Conservation (phyloP, 225 moss, liverwort and hornwort genomes). For the Climacium dendroides region DNA sequence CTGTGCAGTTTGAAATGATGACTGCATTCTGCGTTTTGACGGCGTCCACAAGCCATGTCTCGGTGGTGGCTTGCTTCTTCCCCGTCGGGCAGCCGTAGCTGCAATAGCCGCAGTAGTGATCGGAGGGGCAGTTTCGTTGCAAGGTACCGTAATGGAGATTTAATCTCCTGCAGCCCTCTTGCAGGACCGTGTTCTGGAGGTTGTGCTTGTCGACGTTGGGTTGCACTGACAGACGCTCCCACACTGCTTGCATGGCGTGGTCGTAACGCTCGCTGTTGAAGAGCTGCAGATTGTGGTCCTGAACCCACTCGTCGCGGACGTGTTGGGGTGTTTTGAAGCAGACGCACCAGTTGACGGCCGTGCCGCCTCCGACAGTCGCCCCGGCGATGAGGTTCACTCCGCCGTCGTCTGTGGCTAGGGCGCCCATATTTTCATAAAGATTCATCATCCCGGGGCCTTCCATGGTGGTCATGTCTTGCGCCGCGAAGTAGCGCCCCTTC, state of each 20-base stretch:
- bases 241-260: constrained; percentile 58
- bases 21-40: constrained; percentile 30
- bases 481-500: constrained; percentile 65
- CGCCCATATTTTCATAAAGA: constrained; percentile 46
- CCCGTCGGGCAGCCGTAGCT: constrained; percentile 61
- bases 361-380: constrained; percentile 63
- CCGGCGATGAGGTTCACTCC: constrained; percentile 42
- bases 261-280: constrained; percentile 38
- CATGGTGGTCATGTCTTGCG: constrained; percentile 41
- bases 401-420: constrained; percentile 38
- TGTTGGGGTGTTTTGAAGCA: constrained; percentile 61
- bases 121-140: constrained; percentile 32
- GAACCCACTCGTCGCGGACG: constrained; percentile 63
- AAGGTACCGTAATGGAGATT: constrained; percentile 30
- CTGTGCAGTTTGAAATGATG: constrained; percentile 52
- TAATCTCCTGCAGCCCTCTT: constrained; percentile 41
- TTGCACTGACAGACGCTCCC: constrained; percentile 42
- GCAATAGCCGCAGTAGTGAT: constrained; percentile 80
- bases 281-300: constrained; percentile 25
- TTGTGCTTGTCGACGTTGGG: constrained; percentile 31
- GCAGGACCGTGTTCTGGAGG: constrained; percentile 46
- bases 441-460: constrained; percentile 39
- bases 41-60: constrained; percentile 87
- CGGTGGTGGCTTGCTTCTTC: constrained; percentile 49
- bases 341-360: constrained; percentile 66